Base-by-base conservation (phyloP, 116 monocot genomes). In the Trichopus zeylanicus region DNA sequence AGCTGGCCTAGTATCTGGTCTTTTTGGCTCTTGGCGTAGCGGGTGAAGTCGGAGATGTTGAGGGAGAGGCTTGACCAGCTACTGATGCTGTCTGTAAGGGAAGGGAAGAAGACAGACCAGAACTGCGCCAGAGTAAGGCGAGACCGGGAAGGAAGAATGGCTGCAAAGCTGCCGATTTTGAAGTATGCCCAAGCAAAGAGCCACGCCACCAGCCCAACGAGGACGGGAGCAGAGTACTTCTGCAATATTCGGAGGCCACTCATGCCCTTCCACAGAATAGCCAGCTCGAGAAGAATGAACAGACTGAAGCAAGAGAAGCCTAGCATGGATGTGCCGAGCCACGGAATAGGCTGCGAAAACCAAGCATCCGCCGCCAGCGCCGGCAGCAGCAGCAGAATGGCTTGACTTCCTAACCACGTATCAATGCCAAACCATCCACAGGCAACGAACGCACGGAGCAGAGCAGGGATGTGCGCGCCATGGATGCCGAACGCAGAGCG, bases 361-460 rank as follows among this genome's bases (percentile, higher is more conserved):
- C n/a, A n/a, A n/a, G n/a, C n/a, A n/a, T n/a, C n/a, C n/a, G n/a
- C n/a, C n/a, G n/a, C n/a, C n/a, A n/a, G n/a, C n/a, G n/a, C 5
- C 0, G 83, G 81, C 7, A 95, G 76, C 26, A 94, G 81, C 23
- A 83, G 63, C 65, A 83, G 81, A 10, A 95, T 18, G 18, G 90
- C 78, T 24, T 78, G 59, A 23, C 86, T 87, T n/a, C 90, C 95
- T 42, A 95, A 89, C 94, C 94, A 95, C 3, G 90, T 65, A 32
- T 89, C 94, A 55, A 95, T 95, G 31, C 89, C 90, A 62, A 68
- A 95, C 94, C 94, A 95, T 29, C 94, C 94, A 66, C 94, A 94
- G 29, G 75, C 94, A 27, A 95, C 94, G 46, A 95, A 59, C 1
- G 94, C 80, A 9, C 90, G 82, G 33, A 86, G 75, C 32, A 95